Percentiles rank a stretch among this genome's conserved stretches.
Conservation (phyloP, 2,329 filamentous ascomycete species). For the Talaromyces islandicus region DNA sequence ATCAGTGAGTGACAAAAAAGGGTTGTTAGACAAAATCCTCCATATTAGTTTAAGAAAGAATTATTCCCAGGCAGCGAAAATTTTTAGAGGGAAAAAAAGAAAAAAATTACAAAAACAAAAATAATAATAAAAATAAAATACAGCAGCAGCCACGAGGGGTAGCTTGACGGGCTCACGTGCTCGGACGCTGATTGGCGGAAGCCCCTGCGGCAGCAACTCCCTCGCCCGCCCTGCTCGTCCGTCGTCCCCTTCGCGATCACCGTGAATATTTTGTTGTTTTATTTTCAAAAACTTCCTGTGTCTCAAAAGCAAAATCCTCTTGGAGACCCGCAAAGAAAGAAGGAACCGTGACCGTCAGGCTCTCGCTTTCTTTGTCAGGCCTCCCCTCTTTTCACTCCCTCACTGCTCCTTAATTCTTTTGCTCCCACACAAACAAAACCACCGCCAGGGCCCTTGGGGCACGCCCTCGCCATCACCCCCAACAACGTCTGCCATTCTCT, state of each 20-base stretch:
- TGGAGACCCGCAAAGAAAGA: not conserved
- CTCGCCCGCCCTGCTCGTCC: not conserved
- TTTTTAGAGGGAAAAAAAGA: too few relatives aligned
- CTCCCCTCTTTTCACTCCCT: constrained; percentile 13
- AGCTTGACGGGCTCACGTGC: not conserved
- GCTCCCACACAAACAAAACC: constrained; percentile 1
- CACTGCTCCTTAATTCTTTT: constrained; percentile 17
- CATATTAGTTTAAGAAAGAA: too few relatives aligned
- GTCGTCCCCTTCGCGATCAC: not conserved
- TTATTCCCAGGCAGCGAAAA: too few relatives aligned
- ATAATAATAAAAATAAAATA: not conserved
- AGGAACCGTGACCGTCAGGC: not conserved
- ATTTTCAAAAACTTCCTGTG: not conserved
- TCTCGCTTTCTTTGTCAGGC: constrained; percentile 13
- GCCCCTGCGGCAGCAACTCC: not conserved
- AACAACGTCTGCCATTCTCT: not conserved
- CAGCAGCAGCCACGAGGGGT: not conserved
- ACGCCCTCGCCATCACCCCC: constrained; percentile 19
- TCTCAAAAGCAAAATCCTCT: not conserved
- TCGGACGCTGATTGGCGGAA: not conserved
- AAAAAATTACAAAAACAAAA: too few relatives aligned
- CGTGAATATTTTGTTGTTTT: not conserved
- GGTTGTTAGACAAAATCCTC: too few relatives aligned
- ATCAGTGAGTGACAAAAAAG: too few relatives aligned
- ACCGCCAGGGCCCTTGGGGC: constrained; percentile 22